Evolutionary conservation across 495 filamentous ascomycete genomes (phyloP).

Genomic region (Apiosordaria backusii): DNA sequence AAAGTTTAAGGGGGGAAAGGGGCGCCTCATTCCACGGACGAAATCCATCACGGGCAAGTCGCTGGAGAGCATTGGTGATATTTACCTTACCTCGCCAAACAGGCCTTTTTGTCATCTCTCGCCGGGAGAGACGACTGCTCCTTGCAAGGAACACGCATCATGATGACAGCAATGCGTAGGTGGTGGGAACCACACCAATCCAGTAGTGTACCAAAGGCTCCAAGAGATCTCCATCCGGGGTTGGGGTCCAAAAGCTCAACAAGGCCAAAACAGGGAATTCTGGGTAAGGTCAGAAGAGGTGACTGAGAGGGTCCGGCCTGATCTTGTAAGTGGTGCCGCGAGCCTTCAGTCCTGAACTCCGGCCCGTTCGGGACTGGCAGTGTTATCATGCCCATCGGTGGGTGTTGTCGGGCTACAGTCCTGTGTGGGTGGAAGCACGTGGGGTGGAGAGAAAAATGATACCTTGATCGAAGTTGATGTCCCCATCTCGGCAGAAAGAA

Average conservation of each 20-base stretch:
- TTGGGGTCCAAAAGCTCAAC: not conserved
- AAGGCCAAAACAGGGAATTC: not conserved
- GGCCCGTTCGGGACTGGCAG: conserved; percentile 1
- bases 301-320: not conserved
- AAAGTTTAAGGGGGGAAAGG: not conserved
- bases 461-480: not conserved
- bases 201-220: not conserved
- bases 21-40: not conserved
- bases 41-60: not conserved
- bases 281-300: not conserved
- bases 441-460: conserved; percentile 6
- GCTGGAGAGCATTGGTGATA: not conserved
- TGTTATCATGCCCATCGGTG: not conserved
- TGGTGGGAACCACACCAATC: not conserved
- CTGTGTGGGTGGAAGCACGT: conserved; percentile 12
- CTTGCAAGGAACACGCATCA: not conserved
- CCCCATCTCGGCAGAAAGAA: conserved; percentile 11
- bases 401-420: not conserved
- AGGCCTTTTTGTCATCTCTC: not conserved
- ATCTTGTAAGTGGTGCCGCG: not conserved
- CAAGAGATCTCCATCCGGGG: not conserved
- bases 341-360: not conserved
- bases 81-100: not conserved
- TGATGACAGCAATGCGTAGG: not conserved
- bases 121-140: not conserved